Evolutionary conservation across 2,329 filamentous ascomycete species (phyloP).

Genomic region (Aspergillus sp.): DNA sequence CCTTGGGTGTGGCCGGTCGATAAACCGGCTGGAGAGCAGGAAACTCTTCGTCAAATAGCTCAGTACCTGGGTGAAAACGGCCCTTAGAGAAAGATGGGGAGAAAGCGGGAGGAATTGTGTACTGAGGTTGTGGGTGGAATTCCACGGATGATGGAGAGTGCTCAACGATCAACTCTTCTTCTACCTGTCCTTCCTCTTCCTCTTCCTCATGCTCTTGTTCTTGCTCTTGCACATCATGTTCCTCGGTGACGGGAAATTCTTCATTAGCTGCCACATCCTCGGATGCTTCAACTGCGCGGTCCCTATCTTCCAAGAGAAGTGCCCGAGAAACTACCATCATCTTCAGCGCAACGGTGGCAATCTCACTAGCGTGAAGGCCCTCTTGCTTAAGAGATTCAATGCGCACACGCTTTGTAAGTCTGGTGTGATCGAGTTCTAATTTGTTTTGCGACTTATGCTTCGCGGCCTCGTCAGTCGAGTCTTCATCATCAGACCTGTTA

Average conservation of each 20-base stretch:
- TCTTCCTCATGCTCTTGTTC: neutral
- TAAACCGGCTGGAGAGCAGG: slow-evolving; percentile 15
- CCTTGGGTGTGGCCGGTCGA: neutral
- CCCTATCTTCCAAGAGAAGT: slow-evolving; percentile 30
- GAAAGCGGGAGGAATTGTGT: neutral
- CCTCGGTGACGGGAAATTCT: neutral
- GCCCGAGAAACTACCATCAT: slow-evolving; percentile 30
- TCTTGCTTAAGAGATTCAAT: slow-evolving; percentile 28
- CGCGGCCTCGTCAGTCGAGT: slow-evolving; percentile 4
- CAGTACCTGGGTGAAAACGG: slow-evolving; percentile 16
- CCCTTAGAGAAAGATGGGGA: neutral
- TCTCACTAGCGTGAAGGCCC: slow-evolving; percentile 23
- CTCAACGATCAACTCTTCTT: neutral
- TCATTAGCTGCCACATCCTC: neutral
- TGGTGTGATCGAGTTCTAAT: slow-evolving; percentile 22
- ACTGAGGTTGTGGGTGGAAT: neutral
- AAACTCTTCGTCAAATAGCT: slow-evolving; percentile 22
- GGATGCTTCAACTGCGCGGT: slow-evolving; percentile 13
- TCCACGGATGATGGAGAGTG: neutral
- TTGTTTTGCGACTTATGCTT: slow-evolving; percentile 27
- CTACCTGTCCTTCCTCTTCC: neutral
- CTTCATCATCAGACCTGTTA: slow-evolving; percentile 5
- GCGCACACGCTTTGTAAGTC: slow-evolving; percentile 30
- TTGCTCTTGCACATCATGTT: neutral
- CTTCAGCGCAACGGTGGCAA: slow-evolving; percentile 29